Conservation (phyloP, 805 yeast genomes). For the Jamesozyma rosinii region DNA sequence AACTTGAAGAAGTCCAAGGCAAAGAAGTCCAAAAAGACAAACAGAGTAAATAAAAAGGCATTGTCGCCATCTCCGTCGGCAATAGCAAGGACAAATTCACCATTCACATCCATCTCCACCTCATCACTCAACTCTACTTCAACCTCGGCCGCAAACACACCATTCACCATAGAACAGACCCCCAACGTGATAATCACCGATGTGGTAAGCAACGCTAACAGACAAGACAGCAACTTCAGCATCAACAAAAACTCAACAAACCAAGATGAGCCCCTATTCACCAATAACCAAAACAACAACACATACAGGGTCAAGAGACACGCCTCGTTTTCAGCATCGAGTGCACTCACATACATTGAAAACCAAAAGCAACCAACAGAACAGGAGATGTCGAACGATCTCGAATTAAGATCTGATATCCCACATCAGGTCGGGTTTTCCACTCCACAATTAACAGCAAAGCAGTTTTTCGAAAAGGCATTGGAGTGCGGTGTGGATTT, state of each 20-base stretch:
- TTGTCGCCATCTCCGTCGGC: neutral
- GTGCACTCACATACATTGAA: slow-evolving; percentile 30
- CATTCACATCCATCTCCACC: neutral
- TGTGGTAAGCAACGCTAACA: neutral
- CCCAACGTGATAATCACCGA: neutral
- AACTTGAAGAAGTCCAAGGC: neutral
- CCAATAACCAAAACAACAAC: neutral
- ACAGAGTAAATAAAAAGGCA: neutral
- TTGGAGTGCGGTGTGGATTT: slow-evolving; percentile 22
- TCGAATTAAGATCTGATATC: slow-evolving; percentile 17
- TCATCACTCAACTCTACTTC: neutral
- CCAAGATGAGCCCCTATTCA: neutral
- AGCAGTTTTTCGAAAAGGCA: slow-evolving; percentile 33
- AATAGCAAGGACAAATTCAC: neutral
- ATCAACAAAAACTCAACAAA: neutral
- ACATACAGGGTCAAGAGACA: slow-evolving; percentile 31
- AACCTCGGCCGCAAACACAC: neutral
- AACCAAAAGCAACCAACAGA: slow-evolving; percentile 6
- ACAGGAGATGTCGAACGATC: slow-evolving; percentile 10
- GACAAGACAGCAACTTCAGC: neutral
- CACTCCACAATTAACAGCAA: slow-evolving; percentile 63
- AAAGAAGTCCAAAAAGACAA: neutral
- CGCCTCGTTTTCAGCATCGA: slow-evolving; percentile 38
- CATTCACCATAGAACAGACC: neutral
- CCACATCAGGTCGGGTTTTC: slow-evolving; percentile 73